A percentile compares a stretch with the other conserved stretches of the same genome.
These are phyloP conservation scores for Ganoderma leucocontextum DNA, from an alignment of 1,284 basidiomycete species.

Conservation along the genomic window DNA sequence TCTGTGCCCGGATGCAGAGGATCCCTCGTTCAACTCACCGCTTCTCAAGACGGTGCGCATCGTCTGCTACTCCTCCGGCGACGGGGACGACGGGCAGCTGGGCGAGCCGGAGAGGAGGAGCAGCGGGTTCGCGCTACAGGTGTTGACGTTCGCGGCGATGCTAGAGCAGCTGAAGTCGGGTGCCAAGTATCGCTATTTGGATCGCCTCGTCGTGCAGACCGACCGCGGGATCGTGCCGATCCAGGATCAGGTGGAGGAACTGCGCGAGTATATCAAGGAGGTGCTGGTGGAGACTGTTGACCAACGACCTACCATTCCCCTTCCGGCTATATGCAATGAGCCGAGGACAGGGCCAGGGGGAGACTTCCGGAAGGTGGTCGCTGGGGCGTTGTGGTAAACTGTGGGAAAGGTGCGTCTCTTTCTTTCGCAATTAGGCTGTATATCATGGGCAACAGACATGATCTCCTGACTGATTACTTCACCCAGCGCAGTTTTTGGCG, in stretches of 20 bases:
- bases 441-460: not conserved
- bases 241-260: not conserved
- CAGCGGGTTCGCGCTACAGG: not conserved
- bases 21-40: constrained; percentile 2
- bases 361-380: not conserved
- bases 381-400: constrained; percentile 7
- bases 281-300: constrained; percentile 9
- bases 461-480: not conserved
- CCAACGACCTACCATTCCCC: not conserved
- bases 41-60: not conserved
- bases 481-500: not conserved
- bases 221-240: not conserved
- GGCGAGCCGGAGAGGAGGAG: not conserved
- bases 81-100: not conserved
- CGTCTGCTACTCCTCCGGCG: not conserved
- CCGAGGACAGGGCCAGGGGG: not conserved
- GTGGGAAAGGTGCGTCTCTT: not conserved
- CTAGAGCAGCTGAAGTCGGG: not conserved
- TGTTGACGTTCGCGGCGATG: not conserved
- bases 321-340: constrained; percentile 5
- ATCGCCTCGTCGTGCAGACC: constrained; percentile 1
- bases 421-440: not conserved
- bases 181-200: not conserved
- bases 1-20: not conserved
- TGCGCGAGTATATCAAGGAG: constrained; percentile 7